phyloP scores from a whole-genome alignment of 352 stramenopile species.

The Globisporangium camurandrum region DNA sequence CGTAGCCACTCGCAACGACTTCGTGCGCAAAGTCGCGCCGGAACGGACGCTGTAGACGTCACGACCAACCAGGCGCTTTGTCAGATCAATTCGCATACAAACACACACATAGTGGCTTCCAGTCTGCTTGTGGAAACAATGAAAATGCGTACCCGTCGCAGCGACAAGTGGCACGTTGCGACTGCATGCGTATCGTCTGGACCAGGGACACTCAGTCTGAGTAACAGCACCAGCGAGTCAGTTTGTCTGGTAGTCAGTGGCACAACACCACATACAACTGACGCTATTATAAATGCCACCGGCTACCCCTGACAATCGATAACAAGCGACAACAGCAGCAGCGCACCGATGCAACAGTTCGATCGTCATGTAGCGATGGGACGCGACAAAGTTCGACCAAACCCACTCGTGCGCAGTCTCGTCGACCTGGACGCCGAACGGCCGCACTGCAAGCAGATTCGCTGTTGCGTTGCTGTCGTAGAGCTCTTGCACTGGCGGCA shows the following conservation, averaged over 20 bases:
- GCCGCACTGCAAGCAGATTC: slow-evolving; percentile 45
- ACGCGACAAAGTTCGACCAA: slow-evolving; percentile 54
- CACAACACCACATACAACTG: neutral
- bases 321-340: too few species aligned
- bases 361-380: slow-evolving; percentile 55
- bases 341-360: slow-evolving; percentile 48
- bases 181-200: slow-evolving; percentile 18
- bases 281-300: too few species aligned
- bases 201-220: slow-evolving; percentile 12
- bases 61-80: too few species aligned
- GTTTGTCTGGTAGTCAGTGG: neutral
- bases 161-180: slow-evolving; percentile 45
- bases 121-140: neutral
- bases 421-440: slow-evolving; percentile 70
- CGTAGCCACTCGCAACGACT: slow-evolving; percentile 44
- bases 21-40: slow-evolving; percentile 51
- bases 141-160: slow-evolving; percentile 28
- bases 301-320: too few species aligned
- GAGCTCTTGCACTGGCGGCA: slow-evolving; percentile 27
- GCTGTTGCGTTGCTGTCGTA: slow-evolving; percentile 9
- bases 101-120: neutral
- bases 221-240: too few species aligned
- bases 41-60: slow-evolving; percentile 32
- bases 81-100: neutral
- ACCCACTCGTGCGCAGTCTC: slow-evolving; percentile 62